Base-by-base conservation (phyloP, 176 grass and related monocot species). In the Carex parvula region DNA sequence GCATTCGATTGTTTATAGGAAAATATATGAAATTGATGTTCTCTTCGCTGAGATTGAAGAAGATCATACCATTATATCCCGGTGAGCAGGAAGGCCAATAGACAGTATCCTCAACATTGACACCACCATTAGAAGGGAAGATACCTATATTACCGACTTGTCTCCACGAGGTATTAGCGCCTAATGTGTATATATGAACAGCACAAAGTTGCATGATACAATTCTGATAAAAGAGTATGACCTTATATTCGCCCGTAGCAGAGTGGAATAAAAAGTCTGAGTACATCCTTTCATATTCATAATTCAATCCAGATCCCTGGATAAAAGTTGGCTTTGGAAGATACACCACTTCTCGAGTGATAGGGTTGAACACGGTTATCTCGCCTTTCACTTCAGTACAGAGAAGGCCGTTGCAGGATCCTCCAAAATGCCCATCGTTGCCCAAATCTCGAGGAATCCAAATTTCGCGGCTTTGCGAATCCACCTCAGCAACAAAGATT, bases 391-490 rank as follows among this genome's bases (percentile, higher is more conserved):
- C 35, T 46, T 50, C 70, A 21, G 14, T 75, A 22, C 70, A 75
- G 44, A 75, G 18, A 50, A 75, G 70, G 70, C 70, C 70, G 10
- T 75, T 75, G 70, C 17, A 75, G 6, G 70, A 75, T 75, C 70
- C 70, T 21, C 35, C 26, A 32, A 64, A 32, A 75, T n/a, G 37
- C n/a, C 70, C 37, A 52, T 75, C 39, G 0, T 15, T 50, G 17
- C 44, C 44, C 10, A 75, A 46, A n/a, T 75, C 39, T 75, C 9
- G 17, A 13, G 70, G 70, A 21, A 24, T 75, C 70, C 70, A 75
- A 48, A 75, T 41, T 75, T 75, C 6, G 20, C n/a, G 11, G 17
- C 9, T 17, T 11, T 21, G 17, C 1, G 22, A 16, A 11, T 50
- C 39, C 70, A 44, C 9, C 4, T 52, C 70, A 35, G 10, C 16